Evolutionary conservation across 148 eudicot species (phyloP).

Genomic region (Silene uniflora): DNA sequence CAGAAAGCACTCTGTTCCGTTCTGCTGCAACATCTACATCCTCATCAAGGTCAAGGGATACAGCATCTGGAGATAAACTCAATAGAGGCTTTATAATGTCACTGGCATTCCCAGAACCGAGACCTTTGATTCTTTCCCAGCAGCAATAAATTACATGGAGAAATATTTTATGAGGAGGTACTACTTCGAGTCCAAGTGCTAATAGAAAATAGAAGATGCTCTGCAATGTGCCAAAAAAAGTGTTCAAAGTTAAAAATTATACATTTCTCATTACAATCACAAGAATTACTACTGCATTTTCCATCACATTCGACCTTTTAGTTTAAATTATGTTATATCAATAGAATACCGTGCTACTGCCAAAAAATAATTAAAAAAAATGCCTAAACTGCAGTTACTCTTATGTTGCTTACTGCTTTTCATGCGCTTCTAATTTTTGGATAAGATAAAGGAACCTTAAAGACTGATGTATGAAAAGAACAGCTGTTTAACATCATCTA

Average conservation of each 20-base stretch:
- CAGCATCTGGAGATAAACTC: constrained; percentile 42
- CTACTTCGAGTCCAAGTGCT: constrained; percentile 74
- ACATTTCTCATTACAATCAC: not conserved
- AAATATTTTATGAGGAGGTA: constrained; percentile 49
- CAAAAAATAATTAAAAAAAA: not conserved
- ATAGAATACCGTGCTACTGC: not conserved
- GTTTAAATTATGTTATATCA: not conserved
- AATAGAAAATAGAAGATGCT: constrained; percentile 60
- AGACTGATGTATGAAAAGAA: not conserved
- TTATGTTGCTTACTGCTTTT: not conserved
- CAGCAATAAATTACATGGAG: constrained; percentile 25
- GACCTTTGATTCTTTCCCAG: constrained; percentile 38
- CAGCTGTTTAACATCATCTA: not conserved
- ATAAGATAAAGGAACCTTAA: not conserved
- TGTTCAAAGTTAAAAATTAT: not conserved
- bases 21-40: constrained; percentile 81
- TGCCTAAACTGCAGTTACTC: not conserved
- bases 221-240: constrained; percentile 33
- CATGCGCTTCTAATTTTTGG: not conserved
- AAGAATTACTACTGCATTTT: not conserved
- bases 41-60: constrained; percentile 49
- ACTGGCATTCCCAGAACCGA: constrained; percentile 26
- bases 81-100: constrained; percentile 64
- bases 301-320: not conserved
- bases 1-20: constrained; percentile 78